Evolutionary conservation across 306 rosid species (phyloP).

Genomic region (Dalbergia cultrata): DNA sequence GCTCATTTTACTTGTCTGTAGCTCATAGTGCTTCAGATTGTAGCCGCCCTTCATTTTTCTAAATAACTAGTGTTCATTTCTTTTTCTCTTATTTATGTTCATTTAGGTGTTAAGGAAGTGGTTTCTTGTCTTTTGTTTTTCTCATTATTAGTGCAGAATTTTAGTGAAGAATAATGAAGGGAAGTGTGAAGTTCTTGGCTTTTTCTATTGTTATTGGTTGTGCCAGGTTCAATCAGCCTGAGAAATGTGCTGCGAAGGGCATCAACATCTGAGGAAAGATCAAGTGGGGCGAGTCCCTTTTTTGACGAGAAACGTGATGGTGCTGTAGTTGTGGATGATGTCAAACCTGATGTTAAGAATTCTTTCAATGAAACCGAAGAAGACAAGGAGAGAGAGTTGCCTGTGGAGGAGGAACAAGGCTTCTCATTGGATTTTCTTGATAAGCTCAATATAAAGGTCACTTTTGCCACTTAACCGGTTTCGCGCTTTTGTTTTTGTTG

Average conservation of each 20-base stretch:
- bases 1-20: background rate
- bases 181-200: background rate
- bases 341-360: constrained; percentile 24
- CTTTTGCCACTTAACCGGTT: constrained; percentile 3
- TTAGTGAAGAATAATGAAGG: background rate
- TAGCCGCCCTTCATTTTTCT: background rate
- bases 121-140: background rate
- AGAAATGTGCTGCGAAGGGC: constrained; percentile 45
- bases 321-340: constrained; percentile 36
- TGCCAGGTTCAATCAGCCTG: constrained; percentile 48
- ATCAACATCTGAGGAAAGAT: constrained; percentile 49
- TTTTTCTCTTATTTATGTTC: background rate
- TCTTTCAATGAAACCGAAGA: constrained; percentile 36
- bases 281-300: constrained; percentile 44
- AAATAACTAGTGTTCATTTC: background rate
- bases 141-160: background rate
- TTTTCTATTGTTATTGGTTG: background rate
- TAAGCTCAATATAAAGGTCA: constrained; percentile 46
- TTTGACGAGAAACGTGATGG: constrained; percentile 48
- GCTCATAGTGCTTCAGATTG: background rate
- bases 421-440: constrained; percentile 51
- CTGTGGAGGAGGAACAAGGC: constrained; percentile 52
- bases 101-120: background rate
- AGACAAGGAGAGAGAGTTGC: constrained; percentile 48
- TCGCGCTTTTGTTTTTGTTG: background rate